These are phyloP conservation scores for Vanrija sp. DNA, from an alignment of 1,284 basidiomycete species.

Conservation along the genomic window DNA sequence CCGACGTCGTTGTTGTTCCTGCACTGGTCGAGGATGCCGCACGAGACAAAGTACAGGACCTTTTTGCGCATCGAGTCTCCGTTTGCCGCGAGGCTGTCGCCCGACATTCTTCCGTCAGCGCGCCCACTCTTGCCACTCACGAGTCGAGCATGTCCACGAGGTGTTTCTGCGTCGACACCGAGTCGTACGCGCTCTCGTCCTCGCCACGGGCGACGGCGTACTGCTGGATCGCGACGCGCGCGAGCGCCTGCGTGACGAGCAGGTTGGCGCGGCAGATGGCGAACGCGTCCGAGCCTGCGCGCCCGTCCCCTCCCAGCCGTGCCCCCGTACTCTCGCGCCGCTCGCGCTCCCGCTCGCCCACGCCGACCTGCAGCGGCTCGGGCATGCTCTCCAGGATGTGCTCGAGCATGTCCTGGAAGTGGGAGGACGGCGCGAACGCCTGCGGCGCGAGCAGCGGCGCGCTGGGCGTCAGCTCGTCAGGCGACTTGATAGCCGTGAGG, in stretches of 20 bases:
- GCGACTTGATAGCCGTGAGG: not conserved
- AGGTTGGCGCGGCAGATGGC: constrained; percentile 31
- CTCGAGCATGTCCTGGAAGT: constrained; percentile 19
- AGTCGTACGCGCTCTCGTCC: not conserved
- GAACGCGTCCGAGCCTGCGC: constrained; percentile 11
- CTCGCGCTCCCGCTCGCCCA: not conserved
- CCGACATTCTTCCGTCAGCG: constrained; percentile 19
- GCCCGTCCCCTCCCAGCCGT: not conserved
- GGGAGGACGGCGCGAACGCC: constrained; percentile 8
- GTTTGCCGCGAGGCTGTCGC: constrained; percentile 30
- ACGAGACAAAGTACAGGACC: constrained; percentile 3
- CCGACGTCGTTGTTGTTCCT: too few relatives aligned
- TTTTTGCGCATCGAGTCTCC: constrained; percentile 23
- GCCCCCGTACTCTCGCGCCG: not conserved
- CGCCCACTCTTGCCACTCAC: too few relatives aligned
- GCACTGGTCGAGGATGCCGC: not conserved
- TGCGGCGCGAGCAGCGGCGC: not conserved
- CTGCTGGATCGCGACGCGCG: constrained; percentile 25
- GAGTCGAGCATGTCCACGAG: not conserved
- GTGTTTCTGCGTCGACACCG: not conserved
- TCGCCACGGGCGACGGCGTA: constrained; percentile 22
- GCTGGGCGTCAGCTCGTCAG: not conserved
- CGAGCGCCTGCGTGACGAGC: constrained; percentile 28
- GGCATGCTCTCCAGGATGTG: constrained; percentile 17
- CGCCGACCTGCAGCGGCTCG: constrained; percentile 13